These are phyloP conservation scores for Hypomontagnella monticulosa DNA, from an alignment of 495 filamentous ascomycete genomes.

Conservation along the genomic window DNA sequence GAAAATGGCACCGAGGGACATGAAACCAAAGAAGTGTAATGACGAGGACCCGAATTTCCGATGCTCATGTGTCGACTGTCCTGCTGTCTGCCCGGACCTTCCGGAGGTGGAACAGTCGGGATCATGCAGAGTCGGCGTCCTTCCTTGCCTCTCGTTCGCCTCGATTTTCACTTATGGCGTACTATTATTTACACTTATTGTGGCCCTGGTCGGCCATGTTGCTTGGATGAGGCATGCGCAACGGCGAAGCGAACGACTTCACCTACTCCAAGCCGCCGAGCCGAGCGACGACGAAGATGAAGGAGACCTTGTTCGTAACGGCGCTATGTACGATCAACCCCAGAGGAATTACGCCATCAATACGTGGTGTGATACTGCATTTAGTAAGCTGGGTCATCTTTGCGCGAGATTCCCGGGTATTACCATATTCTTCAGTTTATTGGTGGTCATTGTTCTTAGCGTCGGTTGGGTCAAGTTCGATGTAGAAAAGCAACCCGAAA, in stretches of 20 bases:
- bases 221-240: slow-evolving; percentile 75
- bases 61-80: slow-evolving; percentile 94
- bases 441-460: slow-evolving; percentile 79
- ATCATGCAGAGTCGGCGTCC: slow-evolving; percentile 81
- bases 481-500: slow-evolving; percentile 88
- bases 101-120: slow-evolving; percentile 72
- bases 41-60: slow-evolving; percentile 83
- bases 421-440: slow-evolving; percentile 75
- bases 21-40: slow-evolving; percentile 84
- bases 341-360: slow-evolving; percentile 82
- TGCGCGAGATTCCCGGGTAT: slow-evolving; percentile 85
- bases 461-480: slow-evolving; percentile 86
- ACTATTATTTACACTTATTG: slow-evolving; percentile 71
- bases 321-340: slow-evolving; percentile 73
- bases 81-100: slow-evolving; percentile 80
- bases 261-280: slow-evolving; percentile 83
- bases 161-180: slow-evolving; percentile 87
- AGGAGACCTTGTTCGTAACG: slow-evolving; percentile 77
- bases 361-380: slow-evolving; percentile 76
- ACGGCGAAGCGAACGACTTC: slow-evolving; percentile 79
- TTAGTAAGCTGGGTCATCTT: slow-evolving; percentile 80
- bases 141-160: slow-evolving; percentile 91
- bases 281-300: slow-evolving; percentile 93
- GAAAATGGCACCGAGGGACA: slow-evolving; percentile 70
- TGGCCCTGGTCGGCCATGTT: slow-evolving; percentile 74